Percentiles rank a stretch among this genome's conserved stretches.
Conservation (phyloP, 2,329 filamentous ascomycete species). For the Bipolaris gigantea region DNA sequence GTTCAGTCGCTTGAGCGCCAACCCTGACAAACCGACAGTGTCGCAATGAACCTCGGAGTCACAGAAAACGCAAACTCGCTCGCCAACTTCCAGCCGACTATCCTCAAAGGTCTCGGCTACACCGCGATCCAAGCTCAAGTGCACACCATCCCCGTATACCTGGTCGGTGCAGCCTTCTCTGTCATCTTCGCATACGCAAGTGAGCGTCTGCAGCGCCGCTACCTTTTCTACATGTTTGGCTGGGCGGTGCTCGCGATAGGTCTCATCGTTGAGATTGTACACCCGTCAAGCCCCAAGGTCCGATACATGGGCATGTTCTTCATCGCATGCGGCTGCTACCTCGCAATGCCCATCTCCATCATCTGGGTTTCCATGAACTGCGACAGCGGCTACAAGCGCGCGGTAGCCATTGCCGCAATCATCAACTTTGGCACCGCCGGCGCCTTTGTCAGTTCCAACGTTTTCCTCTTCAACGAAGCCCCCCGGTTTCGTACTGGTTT, state of each 20-base stretch:
- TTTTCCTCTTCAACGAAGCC: slow-evolving; percentile 32
- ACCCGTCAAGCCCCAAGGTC: slow-evolving; percentile 44
- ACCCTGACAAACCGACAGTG: slow-evolving; percentile 12
- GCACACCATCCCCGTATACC: slow-evolving; percentile 42
- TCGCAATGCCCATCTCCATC: slow-evolving; percentile 59
- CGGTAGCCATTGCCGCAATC: slow-evolving; percentile 25
- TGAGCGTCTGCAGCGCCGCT: slow-evolving; percentile 33
- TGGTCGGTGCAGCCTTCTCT: slow-evolving; percentile 34
- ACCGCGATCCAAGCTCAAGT: slow-evolving; percentile 40
- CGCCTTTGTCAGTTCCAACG: slow-evolving; percentile 55
- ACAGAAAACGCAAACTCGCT: slow-evolving; percentile 40
- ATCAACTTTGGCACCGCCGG: slow-evolving; percentile 55
- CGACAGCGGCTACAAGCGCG: slow-evolving; percentile 33
- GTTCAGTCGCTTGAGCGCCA: slow-evolving; percentile 29
- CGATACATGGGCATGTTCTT: slow-evolving; percentile 59
- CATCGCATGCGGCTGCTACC: slow-evolving; percentile 57
- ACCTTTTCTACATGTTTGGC: slow-evolving; percentile 36
- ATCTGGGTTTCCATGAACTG: slow-evolving; percentile 60
- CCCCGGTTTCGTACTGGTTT: slow-evolving; percentile 34
- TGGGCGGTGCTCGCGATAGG: slow-evolving; percentile 50
- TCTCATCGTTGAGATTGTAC: slow-evolving; percentile 54
- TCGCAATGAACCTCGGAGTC: slow-evolving; percentile 34
- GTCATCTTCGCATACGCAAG: slow-evolving; percentile 35
- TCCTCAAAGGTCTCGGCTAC: slow-evolving; percentile 42
- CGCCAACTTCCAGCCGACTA: slow-evolving; percentile 40